Evolutionary conservation across 73 alveolate genomes (phyloP), one percentile per base, ranked within the genome.

Genomic region (Diophrys appendiculata): DNA sequence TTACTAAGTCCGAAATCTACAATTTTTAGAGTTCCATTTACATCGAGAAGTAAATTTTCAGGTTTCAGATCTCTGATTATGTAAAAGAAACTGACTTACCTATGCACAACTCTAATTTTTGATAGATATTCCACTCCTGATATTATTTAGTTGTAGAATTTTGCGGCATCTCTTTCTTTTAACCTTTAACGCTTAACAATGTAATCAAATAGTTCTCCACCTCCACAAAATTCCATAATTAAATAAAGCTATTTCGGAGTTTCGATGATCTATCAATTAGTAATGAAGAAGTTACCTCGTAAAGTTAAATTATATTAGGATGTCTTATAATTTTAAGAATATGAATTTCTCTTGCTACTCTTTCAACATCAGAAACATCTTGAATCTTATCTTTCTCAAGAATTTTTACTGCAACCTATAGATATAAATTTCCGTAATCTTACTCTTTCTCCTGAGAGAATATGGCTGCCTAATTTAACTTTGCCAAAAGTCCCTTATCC

Each of bases 171-270:
- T 72, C 76, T 85, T 73, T 85, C 92, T 35, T 69, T 52, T 64
- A 86, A 72, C 81, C 72, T 65, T 73, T 81, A 80, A 73, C 53
- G 73, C 77, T 52, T 75, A 65, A 92, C 96, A 64, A 92, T 92
- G 90, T 92, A 91, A 73, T 92, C 98, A 69, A 92, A 92, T 52
- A 92, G 92, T 90, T 92, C 98, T 32, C 94, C 94, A 32, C 92
- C 43, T 32, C 84, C 89, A 65, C 96, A 89, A 78, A 68, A 89
- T 52, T 93, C 98, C 97, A 93, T 91, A 29, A 91, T 88, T 82
- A 91, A 76, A 67, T 32, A 94, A 55, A 91, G 90, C 33, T 94
- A 79, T 22, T 90, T 82, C 23, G 73, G 76, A 65, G 90, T 91
- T 91, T 93, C 96, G 29, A 93, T 82, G 68, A 91, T 90, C 82